phyloP scores from a whole-genome alignment of 331 rosid species.

The Phaseolus coccineus region DNA sequence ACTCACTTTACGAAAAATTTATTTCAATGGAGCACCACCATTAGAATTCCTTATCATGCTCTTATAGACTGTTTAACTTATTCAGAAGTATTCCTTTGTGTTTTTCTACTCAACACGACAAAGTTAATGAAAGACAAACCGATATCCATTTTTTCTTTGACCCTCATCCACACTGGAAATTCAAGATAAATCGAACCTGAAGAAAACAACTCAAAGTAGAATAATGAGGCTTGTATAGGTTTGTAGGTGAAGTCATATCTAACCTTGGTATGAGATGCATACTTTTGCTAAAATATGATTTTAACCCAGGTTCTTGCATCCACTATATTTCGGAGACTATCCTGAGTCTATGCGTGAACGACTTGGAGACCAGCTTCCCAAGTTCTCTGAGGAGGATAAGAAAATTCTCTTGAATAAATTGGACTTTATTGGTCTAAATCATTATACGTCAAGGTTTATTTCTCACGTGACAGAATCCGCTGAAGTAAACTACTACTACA shows the following conservation, averaged over 20 bases:
- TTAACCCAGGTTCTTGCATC: slow-evolving; percentile 76
- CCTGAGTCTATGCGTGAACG: slow-evolving; percentile 78
- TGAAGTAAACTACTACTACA: slow-evolving; percentile 56
- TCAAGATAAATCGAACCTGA: slow-evolving; percentile 1
- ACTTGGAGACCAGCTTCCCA: slow-evolving; percentile 87
- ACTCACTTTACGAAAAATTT: slow-evolving; percentile 21
- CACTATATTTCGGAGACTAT: slow-evolving; percentile 82
- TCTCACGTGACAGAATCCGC: slow-evolving; percentile 57
- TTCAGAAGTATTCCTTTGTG: neutral
- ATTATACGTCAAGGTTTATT: slow-evolving; percentile 89
- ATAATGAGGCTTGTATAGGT: neutral
- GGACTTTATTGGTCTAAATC: slow-evolving; percentile 89
- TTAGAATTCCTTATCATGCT: neutral
- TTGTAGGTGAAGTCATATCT: slow-evolving; percentile 24
- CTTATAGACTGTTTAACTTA: neutral
- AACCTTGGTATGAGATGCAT: slow-evolving; percentile 30
- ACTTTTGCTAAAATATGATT: slow-evolving; percentile 34
- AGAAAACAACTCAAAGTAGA: neutral
- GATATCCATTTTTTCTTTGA: slow-evolving; percentile 10
- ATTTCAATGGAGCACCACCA: slow-evolving; percentile 7
- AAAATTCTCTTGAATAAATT: slow-evolving; percentile 65
- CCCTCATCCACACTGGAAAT: neutral
- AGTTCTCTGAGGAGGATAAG: slow-evolving; percentile 78
- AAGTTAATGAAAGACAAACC: slow-evolving; percentile 23
- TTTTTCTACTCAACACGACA: neutral